These are phyloP conservation scores for Collybiopsis luxurians DNA, from an alignment of 768 basidiomycete genomes.

Conservation along the genomic window DNA sequence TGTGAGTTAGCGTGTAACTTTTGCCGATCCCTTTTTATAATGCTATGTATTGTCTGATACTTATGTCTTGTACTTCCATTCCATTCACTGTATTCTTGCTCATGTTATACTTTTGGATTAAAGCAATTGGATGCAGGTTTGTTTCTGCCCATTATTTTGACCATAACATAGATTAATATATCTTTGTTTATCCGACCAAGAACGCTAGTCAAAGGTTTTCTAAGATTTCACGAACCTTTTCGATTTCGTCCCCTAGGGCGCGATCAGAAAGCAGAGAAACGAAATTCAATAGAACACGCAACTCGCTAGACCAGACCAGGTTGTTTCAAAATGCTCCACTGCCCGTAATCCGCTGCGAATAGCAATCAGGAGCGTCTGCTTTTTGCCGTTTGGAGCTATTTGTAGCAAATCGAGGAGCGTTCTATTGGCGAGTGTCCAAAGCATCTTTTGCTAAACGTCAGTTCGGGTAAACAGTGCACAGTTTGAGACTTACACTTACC, in stretches of 20 bases:
- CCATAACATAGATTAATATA: no score
- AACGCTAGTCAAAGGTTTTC: background rate
- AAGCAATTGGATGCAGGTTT: no score
- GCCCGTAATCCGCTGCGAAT: background rate
- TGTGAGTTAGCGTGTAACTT: no score
- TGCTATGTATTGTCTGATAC: no score
- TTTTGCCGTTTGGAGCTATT: background rate
- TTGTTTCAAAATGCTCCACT: background rate
- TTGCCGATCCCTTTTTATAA: no score
- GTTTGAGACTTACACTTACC: conserved; percentile 23
- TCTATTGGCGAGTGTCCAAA: conserved; percentile 7
- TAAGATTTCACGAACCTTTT: background rate
- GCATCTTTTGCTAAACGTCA: conserved; percentile 14
- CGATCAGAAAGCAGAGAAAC: background rate
- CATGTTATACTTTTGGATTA: no score
- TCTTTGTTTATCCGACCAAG: no score
- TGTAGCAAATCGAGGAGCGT: background rate
- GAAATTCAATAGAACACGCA: background rate
- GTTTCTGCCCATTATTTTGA: no score
- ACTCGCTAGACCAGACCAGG: background rate
- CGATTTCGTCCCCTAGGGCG: background rate
- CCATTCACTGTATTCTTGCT: no score
- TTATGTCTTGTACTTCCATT: no score
- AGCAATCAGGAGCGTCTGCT: background rate
- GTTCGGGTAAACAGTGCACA: conserved; percentile 15